Conservation (phyloP, 1,139 yeast genomes). For the Lodderomyces orthopsilosis region DNA sequence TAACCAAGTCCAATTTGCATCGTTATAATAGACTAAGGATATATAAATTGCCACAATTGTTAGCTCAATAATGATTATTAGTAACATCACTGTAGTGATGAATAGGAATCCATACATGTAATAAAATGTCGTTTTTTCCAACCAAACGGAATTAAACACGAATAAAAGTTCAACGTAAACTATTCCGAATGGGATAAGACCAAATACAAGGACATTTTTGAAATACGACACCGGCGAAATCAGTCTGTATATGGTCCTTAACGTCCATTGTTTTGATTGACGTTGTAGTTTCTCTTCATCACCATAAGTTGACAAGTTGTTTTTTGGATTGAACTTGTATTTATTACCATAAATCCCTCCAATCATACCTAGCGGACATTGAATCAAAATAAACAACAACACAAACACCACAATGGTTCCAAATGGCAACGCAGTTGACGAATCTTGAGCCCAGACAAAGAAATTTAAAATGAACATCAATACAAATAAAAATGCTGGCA, state of each 20-base stretch:
- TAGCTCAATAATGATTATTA: constrained; percentile 66
- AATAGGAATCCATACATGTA: constrained; percentile 78
- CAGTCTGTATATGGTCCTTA: not conserved
- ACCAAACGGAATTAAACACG: constrained; percentile 75
- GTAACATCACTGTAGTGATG: constrained; percentile 56
- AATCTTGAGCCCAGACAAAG: constrained; percentile 73
- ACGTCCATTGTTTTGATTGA: too few relatives aligned
- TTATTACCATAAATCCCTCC: constrained; percentile 67
- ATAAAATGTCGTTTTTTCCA: constrained; percentile 74
- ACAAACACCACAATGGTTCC: constrained; percentile 63
- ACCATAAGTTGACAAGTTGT: not conserved
- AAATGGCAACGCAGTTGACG: constrained; percentile 76
- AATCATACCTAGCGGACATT: constrained; percentile 68
- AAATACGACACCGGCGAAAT: constrained; percentile 6
- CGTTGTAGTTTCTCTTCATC: not conserved
- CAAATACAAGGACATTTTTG: constrained; percentile 42
- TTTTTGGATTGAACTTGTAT: constrained; percentile 24
- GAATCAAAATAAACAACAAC: constrained; percentile 57
- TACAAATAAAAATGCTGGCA: constrained; percentile 58
- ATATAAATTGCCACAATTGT: constrained; percentile 71
- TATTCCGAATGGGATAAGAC: constrained; percentile 75
- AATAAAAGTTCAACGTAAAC: constrained; percentile 75
- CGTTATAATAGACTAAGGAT: constrained; percentile 54
- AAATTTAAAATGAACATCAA: constrained; percentile 58
- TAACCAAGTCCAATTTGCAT: constrained; percentile 84